Evolutionary conservation across 306 rosid species (phyloP).

Genomic region (Vigna unguiculata): DNA sequence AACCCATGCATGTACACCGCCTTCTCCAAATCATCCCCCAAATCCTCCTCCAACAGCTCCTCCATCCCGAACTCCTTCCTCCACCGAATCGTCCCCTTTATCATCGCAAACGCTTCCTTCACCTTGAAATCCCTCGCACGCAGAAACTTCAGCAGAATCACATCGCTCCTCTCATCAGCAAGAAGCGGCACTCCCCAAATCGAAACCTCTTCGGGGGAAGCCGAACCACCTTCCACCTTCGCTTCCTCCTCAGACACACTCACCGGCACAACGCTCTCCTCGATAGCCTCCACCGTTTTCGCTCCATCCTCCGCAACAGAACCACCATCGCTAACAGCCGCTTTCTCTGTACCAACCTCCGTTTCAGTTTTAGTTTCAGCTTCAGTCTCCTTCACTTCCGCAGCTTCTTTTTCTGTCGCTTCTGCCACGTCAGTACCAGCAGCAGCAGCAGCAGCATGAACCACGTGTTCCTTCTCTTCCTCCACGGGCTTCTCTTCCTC

Average conservation of each 20-base stretch:
- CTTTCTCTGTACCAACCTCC: constrained; percentile 36
- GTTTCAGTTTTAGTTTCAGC: constrained; percentile 33
- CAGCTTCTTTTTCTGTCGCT: background rate
- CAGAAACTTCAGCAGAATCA: constrained; percentile 70
- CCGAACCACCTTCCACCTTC: constrained; percentile 6
- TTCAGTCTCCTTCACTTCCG: constrained; percentile 14
- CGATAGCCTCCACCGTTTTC: constrained; percentile 70
- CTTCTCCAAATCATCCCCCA: constrained; percentile 54
- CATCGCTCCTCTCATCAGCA: constrained; percentile 64
- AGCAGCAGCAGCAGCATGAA: background rate
- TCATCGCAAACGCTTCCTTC: constrained; percentile 69
- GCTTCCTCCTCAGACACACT: background rate
- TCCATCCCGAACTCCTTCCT: constrained; percentile 67
- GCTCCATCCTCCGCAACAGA: constrained; percentile 62
- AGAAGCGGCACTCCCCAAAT: constrained; percentile 74
- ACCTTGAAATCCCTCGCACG: constrained; percentile 78
- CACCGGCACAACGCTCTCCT: constrained; percentile 66
- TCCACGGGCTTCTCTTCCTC: background rate
- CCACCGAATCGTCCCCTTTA: constrained; percentile 75
- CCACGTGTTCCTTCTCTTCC: constrained; percentile 7
- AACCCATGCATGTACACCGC: constrained; percentile 67
- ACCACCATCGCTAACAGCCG: background rate
- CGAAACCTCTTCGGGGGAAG: constrained; percentile 52
- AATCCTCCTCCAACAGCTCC: constrained; percentile 52
- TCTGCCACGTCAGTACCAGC: constrained; percentile 30